phyloP scores from a whole-genome alignment of 2,329 filamentous ascomycete species.

The Colletotrichum liaoningense region DNA sequence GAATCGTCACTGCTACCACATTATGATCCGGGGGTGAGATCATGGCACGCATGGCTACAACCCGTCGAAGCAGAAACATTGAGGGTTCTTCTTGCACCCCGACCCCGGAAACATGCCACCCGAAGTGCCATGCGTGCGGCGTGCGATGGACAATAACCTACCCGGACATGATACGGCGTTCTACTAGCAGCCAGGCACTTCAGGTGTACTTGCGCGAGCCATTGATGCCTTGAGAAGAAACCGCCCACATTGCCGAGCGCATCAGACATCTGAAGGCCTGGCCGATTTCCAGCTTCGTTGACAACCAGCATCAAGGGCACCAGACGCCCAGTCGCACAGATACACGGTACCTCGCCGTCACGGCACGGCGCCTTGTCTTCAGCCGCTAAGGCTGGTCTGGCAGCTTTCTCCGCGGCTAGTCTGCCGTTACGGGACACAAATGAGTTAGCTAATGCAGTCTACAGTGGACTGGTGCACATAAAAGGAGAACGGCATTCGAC shows the following conservation, averaged over 20 bases:
- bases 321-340: no score
- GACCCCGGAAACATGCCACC: neutral
- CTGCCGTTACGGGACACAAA: neutral
- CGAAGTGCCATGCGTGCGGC: neutral
- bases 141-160: neutral
- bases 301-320: neutral
- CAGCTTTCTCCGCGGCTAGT: neutral
- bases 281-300: neutral
- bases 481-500: neutral
- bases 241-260: neutral
- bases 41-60: conserved; percentile 11
- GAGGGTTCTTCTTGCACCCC: neutral
- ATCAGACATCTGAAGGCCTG: neutral
- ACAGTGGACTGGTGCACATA: neutral
- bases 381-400: neutral
- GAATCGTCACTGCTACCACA: conserved; percentile 23
- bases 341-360: no score
- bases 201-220: neutral
- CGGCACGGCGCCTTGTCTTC: neutral
- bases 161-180: neutral
- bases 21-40: conserved; percentile 27
- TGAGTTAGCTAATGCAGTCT: neutral
- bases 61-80: neutral
- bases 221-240: neutral
- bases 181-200: neutral